Evolutionary conservation across 192 early-diverging fungal species (phyloP), one percentile per base, ranked within the genome.

Genomic region (Coemansia guatemalensis): DNA sequence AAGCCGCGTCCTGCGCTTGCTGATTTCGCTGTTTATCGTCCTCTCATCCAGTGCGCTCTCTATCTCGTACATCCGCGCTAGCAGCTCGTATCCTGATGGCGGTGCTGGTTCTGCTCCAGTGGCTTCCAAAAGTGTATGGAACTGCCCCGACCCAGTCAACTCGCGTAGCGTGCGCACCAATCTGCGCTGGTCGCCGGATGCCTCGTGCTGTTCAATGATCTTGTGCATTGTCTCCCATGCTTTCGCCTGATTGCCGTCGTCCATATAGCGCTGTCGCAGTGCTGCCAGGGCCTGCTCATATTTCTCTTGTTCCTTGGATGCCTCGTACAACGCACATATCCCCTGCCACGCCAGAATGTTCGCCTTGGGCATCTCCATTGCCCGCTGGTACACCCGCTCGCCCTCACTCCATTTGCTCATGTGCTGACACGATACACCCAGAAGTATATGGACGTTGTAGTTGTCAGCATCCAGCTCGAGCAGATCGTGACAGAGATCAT

Each of bases 291-390:
- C 63, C n/a, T 35, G 23, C 24, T 65, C 49, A 67, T 80, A 56
- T 23, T 80, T 68, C 11, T 49, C 50, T 21, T 8, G 39, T 47
- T 66, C 57, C 2, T 55, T 55, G 9, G 60, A 24, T 4, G 73
- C 64, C 32, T 92, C 89, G 56, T 88, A 87, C 33, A 92, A 84
- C 33, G 84, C 85, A 25, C 77, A 78, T 1, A 85, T 47, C 18
- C 88, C 88, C 74, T 92, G 87, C 79, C 88, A 90, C 9, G 88
- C 91, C 7, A 92, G 77, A 1, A 75, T 58, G 26, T 84, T 81
- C 0, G 86, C 82, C 29, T 73, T 66, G 56, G 81, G 83, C 62
- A 84, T 67, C 23, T 74, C 71, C 58, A 88, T 85, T 1, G 91
- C 89, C 35, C 62, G 75, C 41, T 73, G 61, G 53, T 91, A 92